Conservation (phyloP, 495 filamentous ascomycete genomes). For the Tuber brumale region DNA sequence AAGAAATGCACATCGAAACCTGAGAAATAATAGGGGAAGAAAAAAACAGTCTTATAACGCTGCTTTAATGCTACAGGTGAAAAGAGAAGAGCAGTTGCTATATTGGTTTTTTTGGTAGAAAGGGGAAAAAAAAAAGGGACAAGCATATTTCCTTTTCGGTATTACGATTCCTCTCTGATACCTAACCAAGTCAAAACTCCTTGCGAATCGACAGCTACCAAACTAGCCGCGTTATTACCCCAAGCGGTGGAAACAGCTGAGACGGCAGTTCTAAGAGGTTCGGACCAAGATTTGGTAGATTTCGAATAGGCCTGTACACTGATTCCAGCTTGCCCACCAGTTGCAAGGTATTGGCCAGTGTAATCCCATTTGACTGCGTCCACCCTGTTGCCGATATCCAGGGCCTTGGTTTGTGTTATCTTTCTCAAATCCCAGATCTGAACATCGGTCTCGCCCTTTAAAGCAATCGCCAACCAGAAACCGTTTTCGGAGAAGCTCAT, state of each 20-base stretch:
- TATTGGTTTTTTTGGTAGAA: not conserved
- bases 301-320: slow-evolving; percentile 85
- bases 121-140: not conserved
- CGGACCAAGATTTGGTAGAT: slow-evolving; percentile 75
- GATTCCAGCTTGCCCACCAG: slow-evolving; percentile 70
- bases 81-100: not conserved
- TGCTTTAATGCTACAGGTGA: not conserved
- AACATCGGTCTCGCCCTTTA: slow-evolving; percentile 64
- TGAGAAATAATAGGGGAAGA: not conserved
- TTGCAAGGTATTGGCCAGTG: slow-evolving; percentile 85
- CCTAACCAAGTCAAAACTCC: slow-evolving; percentile 65
- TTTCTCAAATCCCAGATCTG: slow-evolving; percentile 89
- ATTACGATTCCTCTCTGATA: slow-evolving; percentile 40
- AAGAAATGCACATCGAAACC: not conserved
- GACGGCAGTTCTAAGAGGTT: slow-evolving; percentile 69
- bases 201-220: slow-evolving; percentile 66
- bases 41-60: not conserved
- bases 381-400: slow-evolving; percentile 73
- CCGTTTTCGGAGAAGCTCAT: slow-evolving; percentile 94
- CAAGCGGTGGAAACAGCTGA: slow-evolving; percentile 67
- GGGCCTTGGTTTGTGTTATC: slow-evolving; percentile 63
- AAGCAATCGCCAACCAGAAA: slow-evolving; percentile 80
- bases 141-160: slow-evolving; percentile 6
- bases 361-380: slow-evolving; percentile 80
- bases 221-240: slow-evolving; percentile 64